Base-by-base conservation (phyloP, 2,329 filamentous ascomycete genomes). In the Thelonectria olida region DNA sequence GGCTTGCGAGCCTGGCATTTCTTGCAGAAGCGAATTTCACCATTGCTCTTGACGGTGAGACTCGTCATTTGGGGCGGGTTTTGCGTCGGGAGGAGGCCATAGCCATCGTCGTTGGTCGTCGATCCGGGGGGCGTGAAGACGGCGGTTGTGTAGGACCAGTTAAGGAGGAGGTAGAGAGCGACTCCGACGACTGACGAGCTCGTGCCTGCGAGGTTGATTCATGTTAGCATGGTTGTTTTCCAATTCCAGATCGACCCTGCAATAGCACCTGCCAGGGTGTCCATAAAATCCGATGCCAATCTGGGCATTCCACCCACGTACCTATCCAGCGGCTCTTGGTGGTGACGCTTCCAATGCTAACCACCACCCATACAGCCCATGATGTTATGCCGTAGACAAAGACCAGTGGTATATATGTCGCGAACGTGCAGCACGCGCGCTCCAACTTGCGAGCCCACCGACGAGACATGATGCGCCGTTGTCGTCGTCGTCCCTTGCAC, bases 1-100 rank as follows among this genome's bases (percentile, higher is more conserved):
- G 96, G 96, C 81, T 99, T 99, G 65, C 92, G 88, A 53, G 90
- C 90, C 80, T 96, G 92, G 78, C 96, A 99, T 80, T 99, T 99
- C 81, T 98, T 98, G 85, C 96, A 99, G 81, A 91, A 98, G 56
- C 96, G 88, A 53, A 91, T 80, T 71, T 92, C 91, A 70, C 96
- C 96, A 41, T 92, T 93, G 58, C 92, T 90, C 79, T 96, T 99
- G 73, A 97, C 96, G 1, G 95, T 98, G 73, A 97, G 91, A 36
- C 91, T 91, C 8, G 91, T 90, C 58, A 89, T 85, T 51, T 66
- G 76, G 66, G 69, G 84, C 7, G 86, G 79, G 65, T 90, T 88
- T 62, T 88, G 84, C 20, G 91, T 92, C 1, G 94, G 93, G 44
- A 97, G 84, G 47, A 91, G 88, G 75, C 89, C 92, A 80, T 97